phyloP scores from a whole-genome alignment of 495 filamentous ascomycete species.

The Neurospora hispaniola region DNA sequence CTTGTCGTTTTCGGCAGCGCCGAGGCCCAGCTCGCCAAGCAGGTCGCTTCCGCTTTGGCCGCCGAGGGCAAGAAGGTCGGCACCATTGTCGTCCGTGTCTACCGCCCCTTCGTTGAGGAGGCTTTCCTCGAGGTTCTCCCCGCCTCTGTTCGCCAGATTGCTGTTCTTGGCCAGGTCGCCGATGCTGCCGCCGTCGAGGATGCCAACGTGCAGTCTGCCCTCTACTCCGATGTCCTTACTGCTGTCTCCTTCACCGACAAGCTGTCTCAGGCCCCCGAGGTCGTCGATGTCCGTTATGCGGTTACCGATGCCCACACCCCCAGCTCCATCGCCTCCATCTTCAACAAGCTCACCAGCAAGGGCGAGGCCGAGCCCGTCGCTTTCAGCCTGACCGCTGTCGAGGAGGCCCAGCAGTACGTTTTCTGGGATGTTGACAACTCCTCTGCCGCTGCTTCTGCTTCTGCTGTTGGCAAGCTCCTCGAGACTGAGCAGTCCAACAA shows the following conservation, averaged over 20 bases:
- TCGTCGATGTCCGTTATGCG: constrained; percentile 81
- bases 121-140: constrained; percentile 78
- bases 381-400: constrained; percentile 26
- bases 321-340: constrained; percentile 43
- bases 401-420: constrained; percentile 63
- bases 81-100: constrained; percentile 82
- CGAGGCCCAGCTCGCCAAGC: constrained; percentile 74
- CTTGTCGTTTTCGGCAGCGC: constrained; percentile 87
- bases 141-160: constrained; percentile 58
- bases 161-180: constrained; percentile 52
- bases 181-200: constrained; percentile 50
- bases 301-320: constrained; percentile 73
- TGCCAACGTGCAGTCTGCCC: constrained; percentile 59
- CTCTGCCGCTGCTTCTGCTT: constrained; percentile 48
- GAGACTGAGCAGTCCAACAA: constrained; percentile 66
- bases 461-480: constrained; percentile 58
- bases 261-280: constrained; percentile 46
- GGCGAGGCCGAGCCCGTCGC: constrained; percentile 41
- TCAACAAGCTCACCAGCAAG: constrained; percentile 56
- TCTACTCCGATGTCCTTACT: constrained; percentile 83
- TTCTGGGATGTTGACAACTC: constrained; percentile 92
- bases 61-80: constrained; percentile 66
- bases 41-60: constrained; percentile 64
- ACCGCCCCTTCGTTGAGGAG: constrained; percentile 89
- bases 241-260: constrained; percentile 67